These are phyloP conservation scores for Trichoderma afroharzianum DNA, from an alignment of 2,329 filamentous ascomycete genomes.

Conservation along the genomic window DNA sequence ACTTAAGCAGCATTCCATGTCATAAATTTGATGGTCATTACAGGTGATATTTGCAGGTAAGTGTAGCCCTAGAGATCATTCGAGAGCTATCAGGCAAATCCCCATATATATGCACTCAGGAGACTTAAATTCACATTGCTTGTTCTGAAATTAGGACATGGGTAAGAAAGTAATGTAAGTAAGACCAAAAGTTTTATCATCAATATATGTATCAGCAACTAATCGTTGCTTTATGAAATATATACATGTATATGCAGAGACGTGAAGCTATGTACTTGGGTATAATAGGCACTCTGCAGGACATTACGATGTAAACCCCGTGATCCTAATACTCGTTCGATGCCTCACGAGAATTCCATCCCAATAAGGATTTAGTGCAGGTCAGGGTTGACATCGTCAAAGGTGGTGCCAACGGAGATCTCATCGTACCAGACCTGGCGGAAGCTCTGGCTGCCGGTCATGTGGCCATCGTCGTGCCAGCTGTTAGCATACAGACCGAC, in stretches of 20 bases:
- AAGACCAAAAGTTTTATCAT: not conserved
- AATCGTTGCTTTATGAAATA: not conserved
- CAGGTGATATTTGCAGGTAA: not conserved
- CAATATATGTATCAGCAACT: not conserved
- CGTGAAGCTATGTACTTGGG: not conserved
- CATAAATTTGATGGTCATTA: not conserved
- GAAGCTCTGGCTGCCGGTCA: slow-evolving; percentile 39
- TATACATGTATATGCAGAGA: not conserved
- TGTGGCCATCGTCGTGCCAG: slow-evolving; percentile 42
- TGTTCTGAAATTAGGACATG: not conserved
- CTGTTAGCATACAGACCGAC: slow-evolving; percentile 49
- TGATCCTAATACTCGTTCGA: not conserved
- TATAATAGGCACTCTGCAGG: not conserved
- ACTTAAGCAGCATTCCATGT: too few relatives aligned
- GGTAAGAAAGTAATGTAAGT: not conserved
- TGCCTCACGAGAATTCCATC: not conserved
- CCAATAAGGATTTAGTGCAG: not conserved
- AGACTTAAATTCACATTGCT: not conserved
- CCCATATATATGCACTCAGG: not conserved
- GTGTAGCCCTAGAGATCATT: not conserved
- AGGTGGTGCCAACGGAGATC: slow-evolving; percentile 41
- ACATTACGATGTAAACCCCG: not conserved
- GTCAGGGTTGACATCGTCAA: slow-evolving; percentile 26
- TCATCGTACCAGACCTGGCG: slow-evolving; percentile 50
- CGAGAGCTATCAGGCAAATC: not conserved